A percentile compares a stretch with the other conserved stretches of the same genome.
phyloP scores from a whole-genome alignment of 805 yeast genomes.

The Saccharomycopsis amapae region DNA sequence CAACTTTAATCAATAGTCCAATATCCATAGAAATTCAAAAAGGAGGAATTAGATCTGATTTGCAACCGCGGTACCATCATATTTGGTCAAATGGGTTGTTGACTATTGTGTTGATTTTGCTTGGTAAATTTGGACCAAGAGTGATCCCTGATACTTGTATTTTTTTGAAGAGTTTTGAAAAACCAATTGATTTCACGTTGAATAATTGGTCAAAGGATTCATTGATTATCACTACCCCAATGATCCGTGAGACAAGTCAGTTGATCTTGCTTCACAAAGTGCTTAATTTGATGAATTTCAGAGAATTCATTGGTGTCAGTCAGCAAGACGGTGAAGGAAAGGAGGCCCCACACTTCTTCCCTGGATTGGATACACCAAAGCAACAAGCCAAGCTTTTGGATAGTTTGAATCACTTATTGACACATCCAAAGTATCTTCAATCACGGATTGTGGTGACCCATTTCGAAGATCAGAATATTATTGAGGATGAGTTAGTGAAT shows the following conservation, averaged over 20 bases:
- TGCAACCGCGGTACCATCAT: conserved; percentile 52
- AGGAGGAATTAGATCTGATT: conserved; percentile 51
- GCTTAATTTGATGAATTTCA: conserved; percentile 45
- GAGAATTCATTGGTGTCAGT: conserved; percentile 32
- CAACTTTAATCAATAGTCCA: conserved; percentile 66
- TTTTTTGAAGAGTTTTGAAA: conserved; percentile 54
- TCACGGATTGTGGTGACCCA: conserved; percentile 60
- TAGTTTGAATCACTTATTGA: conserved; percentile 62
- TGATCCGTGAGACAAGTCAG: conserved; percentile 60
- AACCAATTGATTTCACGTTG: conserved; percentile 58
- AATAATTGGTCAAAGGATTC: conserved; percentile 60
- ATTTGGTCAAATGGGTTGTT: conserved; percentile 85
- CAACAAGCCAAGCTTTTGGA: conserved; percentile 54
- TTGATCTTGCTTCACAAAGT: conserved; percentile 57
- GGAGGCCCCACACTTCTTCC: conserved; percentile 31
- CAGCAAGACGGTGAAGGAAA: conserved; percentile 17
- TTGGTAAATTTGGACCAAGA: conserved; percentile 56
- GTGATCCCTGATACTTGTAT: conserved; percentile 58
- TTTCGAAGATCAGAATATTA: conserved; percentile 56
- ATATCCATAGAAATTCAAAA: conserved; percentile 58
- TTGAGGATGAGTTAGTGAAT: conserved; percentile 36
- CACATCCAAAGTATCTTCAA: conserved; percentile 80
- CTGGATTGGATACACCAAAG: conserved; percentile 54
- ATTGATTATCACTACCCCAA: conserved; percentile 39
- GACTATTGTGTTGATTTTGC: conserved; percentile 52